These are phyloP conservation scores for Pseudocohnilembus persalinus DNA, from an alignment of 169 alveolate species.

Conservation along the genomic window DNA sequence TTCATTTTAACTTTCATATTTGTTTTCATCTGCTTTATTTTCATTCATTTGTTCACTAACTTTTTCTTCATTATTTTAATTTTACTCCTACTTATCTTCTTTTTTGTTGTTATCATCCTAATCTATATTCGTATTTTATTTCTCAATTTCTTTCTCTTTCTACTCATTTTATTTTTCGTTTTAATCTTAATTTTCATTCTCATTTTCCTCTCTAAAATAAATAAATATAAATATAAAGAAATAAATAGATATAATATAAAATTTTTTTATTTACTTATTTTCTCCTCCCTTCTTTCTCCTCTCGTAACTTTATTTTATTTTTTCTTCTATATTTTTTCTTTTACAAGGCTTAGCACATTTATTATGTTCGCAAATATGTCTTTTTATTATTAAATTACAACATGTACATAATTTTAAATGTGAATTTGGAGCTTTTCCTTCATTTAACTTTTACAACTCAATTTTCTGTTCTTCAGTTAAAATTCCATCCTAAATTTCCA, in stretches of 20 bases:
- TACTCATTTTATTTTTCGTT: background rate
- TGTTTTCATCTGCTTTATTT: background rate
- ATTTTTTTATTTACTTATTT: too few relatives aligned
- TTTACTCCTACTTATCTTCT: background rate
- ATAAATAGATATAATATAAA: too few relatives aligned
- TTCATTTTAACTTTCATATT: background rate
- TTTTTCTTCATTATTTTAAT: background rate
- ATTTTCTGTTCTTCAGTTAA: background rate
- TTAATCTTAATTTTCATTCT: background rate
- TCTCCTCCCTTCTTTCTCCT: too few relatives aligned
- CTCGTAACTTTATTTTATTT: background rate
- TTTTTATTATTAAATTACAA: background rate
- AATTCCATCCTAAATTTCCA: too few relatives aligned
- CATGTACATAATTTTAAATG: background rate
- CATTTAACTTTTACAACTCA: too few relatives aligned
- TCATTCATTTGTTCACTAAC: too few relatives aligned
- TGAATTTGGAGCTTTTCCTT: background rate
- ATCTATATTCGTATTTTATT: background rate
- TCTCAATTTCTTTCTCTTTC: background rate
- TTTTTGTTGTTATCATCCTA: background rate
- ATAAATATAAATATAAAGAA: background rate
- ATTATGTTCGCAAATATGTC: background rate
- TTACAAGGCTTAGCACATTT: background rate
- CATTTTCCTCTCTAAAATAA: background rate
- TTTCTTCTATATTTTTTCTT: background rate